Percentiles rank a stretch among this genome's conserved stretches.
These are phyloP conservation scores for Pedinophyceae sp. DNA, from an alignment of 139 green algal genomes.

Conservation along the genomic window DNA sequence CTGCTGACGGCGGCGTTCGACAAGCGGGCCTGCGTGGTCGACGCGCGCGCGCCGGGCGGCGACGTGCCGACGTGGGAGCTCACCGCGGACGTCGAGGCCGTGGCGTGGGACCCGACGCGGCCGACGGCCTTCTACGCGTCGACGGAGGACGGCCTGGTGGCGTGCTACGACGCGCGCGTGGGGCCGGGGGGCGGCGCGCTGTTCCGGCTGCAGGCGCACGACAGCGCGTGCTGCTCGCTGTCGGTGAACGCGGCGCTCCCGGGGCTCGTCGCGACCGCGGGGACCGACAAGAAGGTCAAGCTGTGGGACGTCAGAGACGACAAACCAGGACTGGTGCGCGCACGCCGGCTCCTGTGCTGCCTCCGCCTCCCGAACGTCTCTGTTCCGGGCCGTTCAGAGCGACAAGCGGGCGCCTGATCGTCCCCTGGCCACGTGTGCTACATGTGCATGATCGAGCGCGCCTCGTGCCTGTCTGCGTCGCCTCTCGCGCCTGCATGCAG, in stretches of 20 bases:
- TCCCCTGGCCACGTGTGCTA: not conserved
- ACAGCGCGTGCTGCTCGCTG: conserved; percentile 58
- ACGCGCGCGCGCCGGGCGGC: conserved; percentile 34
- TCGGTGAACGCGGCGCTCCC: conserved; percentile 42
- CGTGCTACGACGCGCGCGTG: conserved; percentile 38
- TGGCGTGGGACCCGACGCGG: conserved; percentile 60
- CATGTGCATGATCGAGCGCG: not conserved
- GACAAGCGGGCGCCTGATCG: conserved; percentile 22
- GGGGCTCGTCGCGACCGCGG: conserved; percentile 67
- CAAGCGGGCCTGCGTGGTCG: conserved; percentile 49
- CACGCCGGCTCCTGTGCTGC: too few relatives aligned
- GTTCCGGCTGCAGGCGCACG: conserved; percentile 62
- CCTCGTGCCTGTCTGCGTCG: not conserved
- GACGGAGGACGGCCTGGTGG: conserved; percentile 56
- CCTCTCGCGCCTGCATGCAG: not conserved
- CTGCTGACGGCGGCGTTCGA: conserved; percentile 84
- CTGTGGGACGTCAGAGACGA: conserved; percentile 63
- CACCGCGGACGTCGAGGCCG: conserved; percentile 68
- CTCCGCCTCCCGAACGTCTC: too few relatives aligned
- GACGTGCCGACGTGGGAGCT: conserved; percentile 38
- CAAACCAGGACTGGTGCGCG: conserved; percentile 40
- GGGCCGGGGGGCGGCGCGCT: conserved; percentile 38
- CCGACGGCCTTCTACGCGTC: conserved; percentile 55
- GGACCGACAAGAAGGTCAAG: conserved; percentile 89
- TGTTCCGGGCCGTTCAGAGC: too few relatives aligned